Evolutionary conservation across 306 rosid species (phyloP).

Genomic region (Acacia crassicarpa): DNA sequence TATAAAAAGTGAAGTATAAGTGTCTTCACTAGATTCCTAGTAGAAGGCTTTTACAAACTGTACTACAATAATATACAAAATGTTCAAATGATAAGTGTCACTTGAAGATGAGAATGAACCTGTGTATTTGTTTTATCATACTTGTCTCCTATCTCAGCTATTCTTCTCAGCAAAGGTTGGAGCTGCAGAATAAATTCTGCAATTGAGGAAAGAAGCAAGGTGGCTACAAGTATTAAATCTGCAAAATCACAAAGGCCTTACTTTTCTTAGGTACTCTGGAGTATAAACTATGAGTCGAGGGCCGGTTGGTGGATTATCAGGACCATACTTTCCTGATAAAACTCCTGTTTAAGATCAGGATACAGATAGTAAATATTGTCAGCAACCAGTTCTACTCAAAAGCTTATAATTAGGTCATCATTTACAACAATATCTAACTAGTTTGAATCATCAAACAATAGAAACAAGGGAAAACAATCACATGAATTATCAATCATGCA

Average conservation of each 20-base stretch:
- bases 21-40: neutral
- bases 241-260: slow-evolving; percentile 25
- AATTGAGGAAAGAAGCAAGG: slow-evolving; percentile 31
- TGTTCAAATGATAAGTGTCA: neutral
- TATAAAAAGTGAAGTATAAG: too few relatives aligned
- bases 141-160: slow-evolving; percentile 66
- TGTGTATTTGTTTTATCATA: slow-evolving; percentile 67
- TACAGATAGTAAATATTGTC: too few relatives aligned
- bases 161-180: slow-evolving; percentile 73
- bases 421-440: neutral
- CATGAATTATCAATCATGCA: neutral
- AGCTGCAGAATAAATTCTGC: slow-evolving; percentile 55
- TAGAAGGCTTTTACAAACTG: neutral
- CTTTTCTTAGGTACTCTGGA: slow-evolving; percentile 67
- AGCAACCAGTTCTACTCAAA: too few relatives aligned
- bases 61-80: neutral
- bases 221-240: slow-evolving; percentile 1
- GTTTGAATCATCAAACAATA: neutral
- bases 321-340: slow-evolving; percentile 84
- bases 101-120: slow-evolving; percentile 43
- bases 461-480: neutral
- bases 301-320: slow-evolving; percentile 75
- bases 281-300: slow-evolving; percentile 80
- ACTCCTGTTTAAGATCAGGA: slow-evolving; percentile 48
- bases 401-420: neutral